These are phyloP conservation scores for Talaromyces wortmannii DNA, from an alignment of 495 filamentous ascomycete species.

Conservation along the genomic window DNA sequence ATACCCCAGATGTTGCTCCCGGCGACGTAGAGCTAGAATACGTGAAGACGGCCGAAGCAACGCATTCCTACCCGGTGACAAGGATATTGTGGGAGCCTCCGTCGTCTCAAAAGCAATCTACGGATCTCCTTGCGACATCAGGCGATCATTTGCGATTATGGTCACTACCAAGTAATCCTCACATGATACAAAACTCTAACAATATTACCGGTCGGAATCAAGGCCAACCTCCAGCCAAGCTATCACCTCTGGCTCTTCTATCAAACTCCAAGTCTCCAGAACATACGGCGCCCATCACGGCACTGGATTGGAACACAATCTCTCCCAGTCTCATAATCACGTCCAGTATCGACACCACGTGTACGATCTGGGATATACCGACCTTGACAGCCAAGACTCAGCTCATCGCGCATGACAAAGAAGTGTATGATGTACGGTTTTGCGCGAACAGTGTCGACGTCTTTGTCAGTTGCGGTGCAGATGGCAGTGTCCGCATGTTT, in stretches of 20 bases:
- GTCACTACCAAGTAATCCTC: constrained; percentile 64
- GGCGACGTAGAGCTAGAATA: constrained; percentile 80
- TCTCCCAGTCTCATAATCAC: constrained; percentile 97
- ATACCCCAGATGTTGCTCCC: constrained; percentile 55
- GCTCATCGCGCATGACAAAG: constrained; percentile 96
- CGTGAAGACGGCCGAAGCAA: constrained; percentile 91
- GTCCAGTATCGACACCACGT: constrained; percentile 97
- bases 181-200: constrained; percentile 47
- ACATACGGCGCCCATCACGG: constrained; percentile 93
- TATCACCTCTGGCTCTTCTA: constrained; percentile 86
- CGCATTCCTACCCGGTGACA: constrained; percentile 95
- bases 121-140: constrained; percentile 91
- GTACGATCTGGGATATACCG: constrained; percentile 99
- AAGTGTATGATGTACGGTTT: constrained; percentile 97
- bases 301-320: constrained; percentile 95
- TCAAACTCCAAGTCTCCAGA: constrained; percentile 98
- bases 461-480: constrained; percentile 95
- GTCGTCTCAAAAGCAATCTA: constrained; percentile 92
- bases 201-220: constrained; percentile 62
- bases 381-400: constrained; percentile 97
- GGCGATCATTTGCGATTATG: constrained; percentile 94
- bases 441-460: constrained; percentile 95
- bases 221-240: constrained; percentile 66
- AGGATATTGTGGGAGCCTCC: constrained; percentile 96
- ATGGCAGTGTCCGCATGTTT: constrained; percentile 98